A percentile compares a stretch with the other conserved stretches of the same genome.
Evolutionary conservation across 805 yeast genomes (phyloP).

Genomic region (Metschnikowia anglica): DNA sequence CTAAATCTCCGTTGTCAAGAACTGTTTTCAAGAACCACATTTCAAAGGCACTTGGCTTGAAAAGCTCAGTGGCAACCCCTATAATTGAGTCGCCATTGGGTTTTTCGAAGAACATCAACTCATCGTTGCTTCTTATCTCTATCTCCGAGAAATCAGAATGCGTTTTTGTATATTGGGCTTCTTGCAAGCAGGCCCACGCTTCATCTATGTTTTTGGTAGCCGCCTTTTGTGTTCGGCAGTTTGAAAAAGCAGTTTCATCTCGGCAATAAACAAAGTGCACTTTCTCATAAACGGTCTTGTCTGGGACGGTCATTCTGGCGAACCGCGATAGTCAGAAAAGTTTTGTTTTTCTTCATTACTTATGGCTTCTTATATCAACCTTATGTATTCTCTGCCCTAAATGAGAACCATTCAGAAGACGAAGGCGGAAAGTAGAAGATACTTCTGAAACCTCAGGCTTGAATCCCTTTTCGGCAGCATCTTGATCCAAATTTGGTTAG

Average conservation of each 20-base stretch:
- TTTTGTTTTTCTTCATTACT: neutral
- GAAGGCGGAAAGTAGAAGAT: constrained; percentile 4
- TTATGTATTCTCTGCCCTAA: constrained; percentile 11
- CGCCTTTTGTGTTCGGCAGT: constrained; percentile 14
- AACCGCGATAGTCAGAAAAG: constrained; percentile 3
- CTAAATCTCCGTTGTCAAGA: constrained; percentile 20
- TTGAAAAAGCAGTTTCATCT: constrained; percentile 18
- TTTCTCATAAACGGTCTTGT: constrained; percentile 28
- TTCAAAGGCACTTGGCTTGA: constrained; percentile 28
- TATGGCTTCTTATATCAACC: constrained; percentile 10
- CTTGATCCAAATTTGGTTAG: neutral
- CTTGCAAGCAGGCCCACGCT: constrained; percentile 12
- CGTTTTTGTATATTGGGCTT: constrained; percentile 1
- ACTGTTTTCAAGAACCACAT: constrained; percentile 34
- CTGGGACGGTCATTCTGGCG: constrained; percentile 18
- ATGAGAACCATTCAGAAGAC: neutral
- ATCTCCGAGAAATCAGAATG: constrained; percentile 3
- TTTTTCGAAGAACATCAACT: constrained; percentile 25
- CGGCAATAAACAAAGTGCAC: constrained; percentile 30
- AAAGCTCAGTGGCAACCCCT: constrained; percentile 33
- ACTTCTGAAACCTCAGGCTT: neutral
- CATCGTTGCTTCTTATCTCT: constrained; percentile 4
- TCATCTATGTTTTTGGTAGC: constrained; percentile 9
- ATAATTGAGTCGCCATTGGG: constrained; percentile 16
- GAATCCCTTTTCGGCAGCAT: neutral